Base-by-base conservation (phyloP, 805 yeast species). In the Barnettozyma populi region DNA sequence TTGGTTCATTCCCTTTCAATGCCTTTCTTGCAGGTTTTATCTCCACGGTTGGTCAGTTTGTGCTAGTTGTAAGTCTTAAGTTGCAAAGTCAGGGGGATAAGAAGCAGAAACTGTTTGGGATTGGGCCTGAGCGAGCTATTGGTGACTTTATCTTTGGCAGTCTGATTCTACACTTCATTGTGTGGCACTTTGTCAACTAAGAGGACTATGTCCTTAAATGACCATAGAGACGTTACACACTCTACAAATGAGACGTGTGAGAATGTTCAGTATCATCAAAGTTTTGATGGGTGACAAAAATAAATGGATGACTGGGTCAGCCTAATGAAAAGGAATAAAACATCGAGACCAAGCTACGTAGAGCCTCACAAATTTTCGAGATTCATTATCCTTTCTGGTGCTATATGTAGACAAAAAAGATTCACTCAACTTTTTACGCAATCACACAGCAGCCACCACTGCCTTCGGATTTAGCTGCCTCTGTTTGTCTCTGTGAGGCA, bases 1-100 rank as follows among this genome's bases (percentile, higher is more conserved):
- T 90, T 41, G 96, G 97, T 34, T 88, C 80, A 58, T 94, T 85
- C 77, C 99, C 99, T 16, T 94, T 94, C 77, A 94, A 94, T 68
- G 98, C 97, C 21, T 94, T 94, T 63, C 74, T 94, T 50, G 92
- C 96, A 19, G 98, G 98, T 1, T 94, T 94, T 63, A 78, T 85
- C 47, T 73, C 89, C 20, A 87, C 97, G 40, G 97, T 94, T 44
- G 98, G 96, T 13, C 98, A 94, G 67, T 94, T 94, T 65, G 98
- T 94, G 23, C 76, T 94, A 53, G 80, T 95, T 11, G 88, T 86
- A 37, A 76, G 86, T 51, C 72, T 94, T 60, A 76, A 98, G 61
- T 75, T 92, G 60, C 97, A 90, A 63, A 72, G 76, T 49, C 57
- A 72, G 40, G 59, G 61, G 44, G 74, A 72, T 53, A 50, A 57